Evolutionary conservation across 352 stramenopile genomes (phyloP).

Genomic region (Phytophthora nicotianae): DNA sequence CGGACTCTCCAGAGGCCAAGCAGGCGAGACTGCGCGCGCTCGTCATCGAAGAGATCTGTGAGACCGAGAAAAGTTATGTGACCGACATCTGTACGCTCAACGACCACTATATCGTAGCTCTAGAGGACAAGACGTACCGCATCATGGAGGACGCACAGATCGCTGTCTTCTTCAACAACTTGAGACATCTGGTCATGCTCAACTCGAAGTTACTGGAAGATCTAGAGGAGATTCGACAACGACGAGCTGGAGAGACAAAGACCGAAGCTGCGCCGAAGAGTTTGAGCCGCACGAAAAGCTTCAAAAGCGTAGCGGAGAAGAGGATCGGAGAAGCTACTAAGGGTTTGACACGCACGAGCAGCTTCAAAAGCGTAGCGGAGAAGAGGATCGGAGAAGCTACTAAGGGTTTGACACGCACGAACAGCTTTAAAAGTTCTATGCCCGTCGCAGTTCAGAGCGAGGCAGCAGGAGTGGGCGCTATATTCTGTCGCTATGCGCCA

Average conservation of each 20-base stretch:
- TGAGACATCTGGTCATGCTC: conserved; percentile 82
- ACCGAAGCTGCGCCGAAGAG: too few relatives aligned
- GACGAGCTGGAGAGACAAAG: too few relatives aligned
- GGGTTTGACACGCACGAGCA: too few relatives aligned
- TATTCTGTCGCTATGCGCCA: conserved; percentile 83
- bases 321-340: too few relatives aligned
- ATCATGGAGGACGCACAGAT: conserved; percentile 88
- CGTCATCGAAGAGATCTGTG: conserved; percentile 84
- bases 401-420: conserved; percentile 16
- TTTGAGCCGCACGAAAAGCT: too few relatives aligned
- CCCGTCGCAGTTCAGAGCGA: conserved; percentile 40
- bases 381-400: conserved; percentile 9
- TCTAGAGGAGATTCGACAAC: conserved; percentile 60
- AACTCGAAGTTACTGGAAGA: conserved; percentile 86
- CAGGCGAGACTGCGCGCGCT: conserved; percentile 36
- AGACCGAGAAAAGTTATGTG: conserved; percentile 82
- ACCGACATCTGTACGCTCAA: conserved; percentile 74
- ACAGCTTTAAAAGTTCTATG: conserved; percentile 38
- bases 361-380: too few relatives aligned
- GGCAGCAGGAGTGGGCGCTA: conserved; percentile 56
- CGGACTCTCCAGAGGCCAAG: conserved; percentile 28
- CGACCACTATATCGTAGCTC: conserved; percentile 80
- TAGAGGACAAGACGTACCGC: conserved; percentile 77
- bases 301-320: too few relatives aligned
- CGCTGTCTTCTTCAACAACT: conserved; percentile 88